phyloP scores from a whole-genome alignment of 2,329 filamentous ascomycete species.

The Apiospora koreana region DNA sequence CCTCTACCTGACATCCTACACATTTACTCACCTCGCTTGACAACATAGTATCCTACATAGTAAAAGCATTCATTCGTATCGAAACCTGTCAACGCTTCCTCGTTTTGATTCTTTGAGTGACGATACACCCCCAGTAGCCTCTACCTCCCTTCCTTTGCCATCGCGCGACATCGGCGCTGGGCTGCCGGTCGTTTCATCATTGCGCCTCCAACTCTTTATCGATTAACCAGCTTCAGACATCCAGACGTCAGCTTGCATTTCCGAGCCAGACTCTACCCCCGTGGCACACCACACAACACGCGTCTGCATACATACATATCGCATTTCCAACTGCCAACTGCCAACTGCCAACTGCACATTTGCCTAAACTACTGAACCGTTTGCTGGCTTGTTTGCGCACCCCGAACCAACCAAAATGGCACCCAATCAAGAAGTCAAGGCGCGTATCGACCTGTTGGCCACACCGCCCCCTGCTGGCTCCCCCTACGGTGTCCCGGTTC shows the following conservation, averaged over 20 bases:
- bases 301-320: not conserved
- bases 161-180: constrained; percentile 1
- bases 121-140: not conserved
- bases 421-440: constrained; percentile 35
- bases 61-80: not conserved
- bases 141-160: not conserved
- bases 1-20: too few relatives aligned
- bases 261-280: not conserved
- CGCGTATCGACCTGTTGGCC: constrained; percentile 55
- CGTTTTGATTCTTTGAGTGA: not conserved
- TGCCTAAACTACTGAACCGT: not conserved
- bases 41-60: not conserved
- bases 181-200: not conserved
- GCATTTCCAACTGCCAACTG: too few relatives aligned
- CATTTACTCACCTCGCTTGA: not conserved
- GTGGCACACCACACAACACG: constrained; percentile 10
- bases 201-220: not conserved
- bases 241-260: constrained; percentile 4
- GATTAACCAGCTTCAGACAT: not conserved
- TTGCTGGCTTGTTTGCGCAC: not conserved
- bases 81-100: not conserved
- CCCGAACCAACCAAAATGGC: constrained; percentile 29
- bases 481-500: constrained; percentile 77
- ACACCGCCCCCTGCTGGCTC: constrained; percentile 69
- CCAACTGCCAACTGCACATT: not conserved